Conservation (phyloP, 768 basidiomycete genomes). For the Peribolospora baueri region DNA sequence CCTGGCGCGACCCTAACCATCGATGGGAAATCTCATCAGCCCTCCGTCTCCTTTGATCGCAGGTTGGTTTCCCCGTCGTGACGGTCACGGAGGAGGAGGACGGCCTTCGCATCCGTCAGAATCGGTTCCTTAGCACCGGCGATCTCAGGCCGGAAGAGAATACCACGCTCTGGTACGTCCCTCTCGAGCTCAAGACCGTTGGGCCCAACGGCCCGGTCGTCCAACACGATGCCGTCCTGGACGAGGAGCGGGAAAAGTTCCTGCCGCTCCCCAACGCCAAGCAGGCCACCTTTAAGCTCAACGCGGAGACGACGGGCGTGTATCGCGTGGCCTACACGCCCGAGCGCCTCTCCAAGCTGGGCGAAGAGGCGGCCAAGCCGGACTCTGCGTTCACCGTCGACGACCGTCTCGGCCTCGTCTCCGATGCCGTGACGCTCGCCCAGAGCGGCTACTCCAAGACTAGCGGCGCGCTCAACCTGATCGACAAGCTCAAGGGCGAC, state of each 20-base stretch:
- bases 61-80: slow-evolving; percentile 70
- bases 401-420: slow-evolving; percentile 64
- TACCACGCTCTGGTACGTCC: slow-evolving; percentile 71
- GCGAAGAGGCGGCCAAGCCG: slow-evolving; percentile 45
- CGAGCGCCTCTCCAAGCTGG: slow-evolving; percentile 52
- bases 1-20: not conserved
- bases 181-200: slow-evolving; percentile 46
- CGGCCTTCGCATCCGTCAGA: slow-evolving; percentile 59
- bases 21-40: not conserved
- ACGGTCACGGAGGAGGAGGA: slow-evolving; percentile 51
- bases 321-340: slow-evolving; percentile 64
- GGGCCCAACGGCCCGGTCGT: slow-evolving; percentile 31
- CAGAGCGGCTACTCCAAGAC: slow-evolving; percentile 54
- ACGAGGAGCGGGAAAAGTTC: slow-evolving; percentile 34
- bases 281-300: slow-evolving; percentile 57
- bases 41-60: not conserved
- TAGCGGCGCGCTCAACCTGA: slow-evolving; percentile 49
- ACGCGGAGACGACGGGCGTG: slow-evolving; percentile 41
- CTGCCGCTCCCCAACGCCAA: slow-evolving; percentile 43
- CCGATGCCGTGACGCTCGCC: slow-evolving; percentile 56
- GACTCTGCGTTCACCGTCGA: slow-evolving; percentile 46
- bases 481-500: slow-evolving; percentile 45
- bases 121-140: slow-evolving; percentile 60
- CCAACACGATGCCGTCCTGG: slow-evolving; percentile 40
- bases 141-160: slow-evolving; percentile 56